These are phyloP conservation scores for Phytophthora uliginosa DNA, from an alignment of 352 stramenopile genomes.

Conservation along the genomic window DNA sequence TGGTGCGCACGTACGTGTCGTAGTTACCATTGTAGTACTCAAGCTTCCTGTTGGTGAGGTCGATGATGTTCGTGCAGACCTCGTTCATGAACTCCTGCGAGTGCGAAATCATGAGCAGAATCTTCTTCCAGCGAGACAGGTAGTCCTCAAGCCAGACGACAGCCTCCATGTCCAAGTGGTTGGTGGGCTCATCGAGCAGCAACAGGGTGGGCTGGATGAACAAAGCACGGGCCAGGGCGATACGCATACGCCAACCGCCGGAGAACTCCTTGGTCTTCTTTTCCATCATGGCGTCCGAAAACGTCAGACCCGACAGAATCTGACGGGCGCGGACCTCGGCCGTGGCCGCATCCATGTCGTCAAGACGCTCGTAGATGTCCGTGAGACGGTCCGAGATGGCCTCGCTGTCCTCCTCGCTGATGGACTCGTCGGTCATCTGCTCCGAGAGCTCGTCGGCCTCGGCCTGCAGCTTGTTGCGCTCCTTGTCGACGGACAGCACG, in stretches of 20 bases:
- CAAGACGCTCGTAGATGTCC: slow-evolving; percentile 96
- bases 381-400: slow-evolving; percentile 94
- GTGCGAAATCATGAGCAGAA: slow-evolving; percentile 98
- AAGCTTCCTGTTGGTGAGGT: slow-evolving; percentile 96
- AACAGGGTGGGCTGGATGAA: slow-evolving; percentile 98
- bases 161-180: slow-evolving; percentile 98
- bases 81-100: slow-evolving; percentile 99
- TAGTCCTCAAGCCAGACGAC: slow-evolving; percentile 99
- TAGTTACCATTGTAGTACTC: slow-evolving; percentile 99
- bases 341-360: slow-evolving; percentile 96
- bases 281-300: slow-evolving; percentile 96
- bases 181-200: slow-evolving; percentile 97
- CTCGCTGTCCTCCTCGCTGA: slow-evolving; percentile 90
- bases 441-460: slow-evolving; percentile 95
- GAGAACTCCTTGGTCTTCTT: slow-evolving; percentile 96
- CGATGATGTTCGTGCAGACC: slow-evolving; percentile 99
- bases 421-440: slow-evolving; percentile 89
- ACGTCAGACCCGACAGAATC: slow-evolving; percentile 97
- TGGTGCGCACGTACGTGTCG: slow-evolving; percentile 98
- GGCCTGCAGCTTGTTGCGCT: slow-evolving; percentile 93
- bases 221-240: slow-evolving; percentile 96
- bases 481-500: slow-evolving; percentile 96
- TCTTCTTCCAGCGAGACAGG: slow-evolving; percentile 97
- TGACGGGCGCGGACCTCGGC: slow-evolving; percentile 93
- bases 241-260: slow-evolving; percentile 97